A percentile compares a stretch with the other conserved stretches of the same genome.
phyloP scores from a whole-genome alignment of 2,329 filamentous ascomycete species.

The Epichloe typhina region DNA sequence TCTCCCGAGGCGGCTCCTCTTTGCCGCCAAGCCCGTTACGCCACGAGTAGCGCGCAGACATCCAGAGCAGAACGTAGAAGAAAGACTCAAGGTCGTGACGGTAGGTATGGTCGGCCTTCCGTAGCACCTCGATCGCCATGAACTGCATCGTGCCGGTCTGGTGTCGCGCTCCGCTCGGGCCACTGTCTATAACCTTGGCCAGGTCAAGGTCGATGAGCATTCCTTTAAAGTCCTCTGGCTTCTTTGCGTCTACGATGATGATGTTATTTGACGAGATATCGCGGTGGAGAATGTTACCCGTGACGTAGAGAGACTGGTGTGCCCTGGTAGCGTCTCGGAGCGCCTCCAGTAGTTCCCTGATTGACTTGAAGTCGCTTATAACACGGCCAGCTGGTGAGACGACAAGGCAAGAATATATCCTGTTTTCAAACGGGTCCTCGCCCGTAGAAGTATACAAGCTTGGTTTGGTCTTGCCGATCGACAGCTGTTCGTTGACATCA shows the following conservation, averaged over 20 bases:
- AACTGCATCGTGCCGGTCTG: constrained; percentile 18
- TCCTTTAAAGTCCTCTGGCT: constrained; percentile 13
- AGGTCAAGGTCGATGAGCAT: constrained; percentile 12
- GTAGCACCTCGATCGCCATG: constrained; percentile 22
- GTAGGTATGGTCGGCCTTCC: constrained; percentile 14
- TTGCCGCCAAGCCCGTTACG: background rate
- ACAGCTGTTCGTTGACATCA: background rate
- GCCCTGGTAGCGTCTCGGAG: constrained; percentile 4
- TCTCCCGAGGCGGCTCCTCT: background rate
- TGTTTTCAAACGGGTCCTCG: constrained; percentile 7
- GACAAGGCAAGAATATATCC: constrained; percentile 4
- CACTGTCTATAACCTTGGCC: constrained; percentile 8
- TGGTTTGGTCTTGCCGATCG: constrained; percentile 2
- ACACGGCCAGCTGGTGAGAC: constrained; percentile 5
- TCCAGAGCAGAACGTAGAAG: constrained; percentile 9
- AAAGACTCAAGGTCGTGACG: constrained; percentile 7
- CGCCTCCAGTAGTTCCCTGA: background rate
- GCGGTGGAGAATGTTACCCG: constrained; percentile 2
- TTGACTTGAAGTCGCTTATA: constrained; percentile 1
- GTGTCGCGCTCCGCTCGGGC: constrained; percentile 13
- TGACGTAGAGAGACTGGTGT: constrained; percentile 4
- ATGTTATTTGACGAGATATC: constrained; percentile 4
- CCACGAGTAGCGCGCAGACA: constrained; percentile 8
- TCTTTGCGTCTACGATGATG: constrained; percentile 1
- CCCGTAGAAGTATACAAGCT: constrained; percentile 4